These are phyloP conservation scores for Exophiala viscosa DNA, from an alignment of 2,329 filamentous ascomycete species.

Conservation along the genomic window DNA sequence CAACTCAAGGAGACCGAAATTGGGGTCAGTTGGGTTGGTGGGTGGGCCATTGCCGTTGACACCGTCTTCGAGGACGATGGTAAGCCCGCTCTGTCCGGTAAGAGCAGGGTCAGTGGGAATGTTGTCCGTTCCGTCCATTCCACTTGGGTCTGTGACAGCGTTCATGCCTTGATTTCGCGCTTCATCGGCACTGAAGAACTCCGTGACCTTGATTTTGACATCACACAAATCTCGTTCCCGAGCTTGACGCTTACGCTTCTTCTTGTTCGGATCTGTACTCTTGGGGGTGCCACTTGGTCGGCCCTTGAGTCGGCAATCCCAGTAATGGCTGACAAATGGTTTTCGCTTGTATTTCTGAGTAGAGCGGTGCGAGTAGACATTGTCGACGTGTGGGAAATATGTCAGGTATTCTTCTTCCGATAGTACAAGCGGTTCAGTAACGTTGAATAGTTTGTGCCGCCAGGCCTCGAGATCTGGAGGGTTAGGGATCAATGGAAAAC, in stretches of 20 bases:
- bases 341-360: slow-evolving; percentile 78
- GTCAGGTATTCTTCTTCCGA: slow-evolving; percentile 73
- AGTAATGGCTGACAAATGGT: slow-evolving; percentile 78
- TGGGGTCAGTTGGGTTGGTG: slow-evolving; percentile 17
- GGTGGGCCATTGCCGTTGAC: slow-evolving; percentile 16
- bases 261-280: slow-evolving; percentile 74
- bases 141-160: slow-evolving; percentile 28
- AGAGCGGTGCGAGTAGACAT: slow-evolving; percentile 78
- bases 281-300: slow-evolving; percentile 70
- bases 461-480: slow-evolving; percentile 66
- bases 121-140: slow-evolving; percentile 30
- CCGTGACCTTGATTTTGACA: slow-evolving; percentile 82
- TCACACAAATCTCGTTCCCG: slow-evolving; percentile 75
- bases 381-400: slow-evolving; percentile 80
- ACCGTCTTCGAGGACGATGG: slow-evolving; percentile 25
- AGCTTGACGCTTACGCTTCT: slow-evolving; percentile 74
- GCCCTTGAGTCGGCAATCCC: slow-evolving; percentile 78
- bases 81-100: slow-evolving; percentile 26
- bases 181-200: slow-evolving; percentile 61
- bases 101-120: slow-evolving; percentile 1
- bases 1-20: slow-evolving; percentile 44
- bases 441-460: slow-evolving; percentile 69
- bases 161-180: slow-evolving; percentile 17
- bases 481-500: slow-evolving; percentile 46
- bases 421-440: slow-evolving; percentile 68